Base-by-base conservation (phyloP, 345 rosid genomes). In the Salix suchowensis region DNA sequence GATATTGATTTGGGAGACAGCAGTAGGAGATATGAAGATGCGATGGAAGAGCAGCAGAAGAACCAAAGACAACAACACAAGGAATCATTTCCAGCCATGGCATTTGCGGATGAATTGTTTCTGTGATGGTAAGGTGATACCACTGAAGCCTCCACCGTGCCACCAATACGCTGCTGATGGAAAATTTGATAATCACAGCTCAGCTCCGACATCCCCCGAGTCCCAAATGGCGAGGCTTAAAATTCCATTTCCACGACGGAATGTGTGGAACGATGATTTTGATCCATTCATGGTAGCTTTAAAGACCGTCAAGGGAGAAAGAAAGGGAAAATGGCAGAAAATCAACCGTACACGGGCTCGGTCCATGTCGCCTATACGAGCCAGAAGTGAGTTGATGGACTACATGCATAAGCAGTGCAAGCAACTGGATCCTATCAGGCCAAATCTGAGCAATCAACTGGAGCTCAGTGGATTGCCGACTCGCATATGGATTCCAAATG, bases 91-190 rank as follows among this genome's bases (percentile, higher is more conserved):
- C 85, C 90, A 2, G 73, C 83, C 14, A 84, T 89, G 87, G 85
- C 91, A 10, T 88, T 83, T 81, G 91, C 91, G 13, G 93, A 88
- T 55, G 91, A 90, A 37, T 82, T 90, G 7, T 87, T 87, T 88
- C 74, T 64, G 79, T 52, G 83, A 86, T 16, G 91, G 87, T 44
- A 83, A 77, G 69, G 85, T 87, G 28, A 78, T 81, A 87, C 87
- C 89, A 0, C 58, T 90, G 54, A 88, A 74, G 52, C 88, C 80
- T 39, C 89, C 92, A 1, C 90, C 91, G 0, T 42, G 84, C 19
- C 74, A 68, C 67, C 80, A 70, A 2, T 61, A 48, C 39, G 9
- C 26, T 18, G 72, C 65, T 15, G 67, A n/a, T 15, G 65, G 26
- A 5, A 65, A 60, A 48, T 6, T 23, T 67, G 68, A 21, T 40